These are phyloP conservation scores for Yamadazyma buinensis DNA, from an alignment of 1,139 yeast genomes.

Conservation along the genomic window DNA sequence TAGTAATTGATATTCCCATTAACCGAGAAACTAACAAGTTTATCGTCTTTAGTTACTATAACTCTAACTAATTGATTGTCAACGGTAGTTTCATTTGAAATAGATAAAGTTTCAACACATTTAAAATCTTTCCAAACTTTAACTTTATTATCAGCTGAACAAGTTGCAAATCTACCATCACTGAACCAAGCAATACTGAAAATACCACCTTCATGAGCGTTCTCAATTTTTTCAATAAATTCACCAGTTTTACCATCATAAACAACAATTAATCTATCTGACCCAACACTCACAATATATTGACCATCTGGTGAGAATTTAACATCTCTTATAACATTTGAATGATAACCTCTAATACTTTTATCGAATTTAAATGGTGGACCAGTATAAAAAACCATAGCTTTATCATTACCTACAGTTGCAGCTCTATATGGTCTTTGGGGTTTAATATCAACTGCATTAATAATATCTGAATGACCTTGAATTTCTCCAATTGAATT, in stretches of 20 bases:
- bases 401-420: constrained; percentile 86
- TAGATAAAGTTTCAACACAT: constrained; percentile 35
- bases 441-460: constrained; percentile 83
- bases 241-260: constrained; percentile 92
- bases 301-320: constrained; percentile 78
- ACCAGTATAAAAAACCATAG: constrained; percentile 81
- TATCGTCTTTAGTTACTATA: constrained; percentile 52
- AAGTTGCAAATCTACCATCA: constrained; percentile 62
- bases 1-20: constrained; percentile 71
- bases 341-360: constrained; percentile 70
- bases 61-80: constrained; percentile 81
- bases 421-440: constrained; percentile 91
- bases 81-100: constrained; percentile 33
- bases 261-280: constrained; percentile 72
- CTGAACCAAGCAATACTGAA: constrained; percentile 72
- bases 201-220: constrained; percentile 74
- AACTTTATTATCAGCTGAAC: constrained; percentile 78
- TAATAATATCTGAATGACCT: constrained; percentile 86
- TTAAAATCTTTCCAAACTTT: constrained; percentile 53
- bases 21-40: constrained; percentile 62
- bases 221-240: constrained; percentile 48
- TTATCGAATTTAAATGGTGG: constrained; percentile 88
- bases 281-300: constrained; percentile 75
- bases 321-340: constrained; percentile 77
- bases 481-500: constrained; percentile 93